Conservation (phyloP, 345 rosid genomes). For the Carallia pectinifolia region DNA sequence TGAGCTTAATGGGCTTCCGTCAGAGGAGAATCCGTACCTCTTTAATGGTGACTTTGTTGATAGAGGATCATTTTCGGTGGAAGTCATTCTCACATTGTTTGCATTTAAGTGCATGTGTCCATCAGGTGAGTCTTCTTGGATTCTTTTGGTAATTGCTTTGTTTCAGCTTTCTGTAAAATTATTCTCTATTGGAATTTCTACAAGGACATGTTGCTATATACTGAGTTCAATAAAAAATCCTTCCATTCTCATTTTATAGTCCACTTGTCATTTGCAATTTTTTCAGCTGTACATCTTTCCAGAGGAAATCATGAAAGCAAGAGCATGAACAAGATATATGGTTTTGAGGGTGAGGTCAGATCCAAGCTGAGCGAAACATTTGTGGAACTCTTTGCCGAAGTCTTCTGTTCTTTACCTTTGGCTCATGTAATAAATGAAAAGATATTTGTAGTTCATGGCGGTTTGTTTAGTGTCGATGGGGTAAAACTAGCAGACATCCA, state of each 20-base stretch:
- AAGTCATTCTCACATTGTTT: constrained; percentile 90
- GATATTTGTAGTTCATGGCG: constrained; percentile 94
- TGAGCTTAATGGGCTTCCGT: constrained; percentile 95
- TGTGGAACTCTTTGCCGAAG: constrained; percentile 95
- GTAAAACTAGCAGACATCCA: constrained; percentile 86
- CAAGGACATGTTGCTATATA: neutral
- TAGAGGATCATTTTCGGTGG: constrained; percentile 94
- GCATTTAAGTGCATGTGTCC: constrained; percentile 95
- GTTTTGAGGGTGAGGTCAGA: constrained; percentile 97
- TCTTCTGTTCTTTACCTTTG: constrained; percentile 91
- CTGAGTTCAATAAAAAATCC: neutral
- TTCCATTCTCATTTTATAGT: constrained; percentile 7
- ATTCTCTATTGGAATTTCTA: neutral
- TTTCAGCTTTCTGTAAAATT: neutral
- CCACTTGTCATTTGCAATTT: constrained; percentile 12
- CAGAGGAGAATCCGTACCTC: constrained; percentile 92
- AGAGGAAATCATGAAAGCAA: constrained; percentile 99
- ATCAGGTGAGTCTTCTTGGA: constrained; percentile 50
- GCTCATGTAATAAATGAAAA: constrained; percentile 83
- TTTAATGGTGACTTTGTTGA: constrained; percentile 99
- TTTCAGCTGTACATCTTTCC: constrained; percentile 84
- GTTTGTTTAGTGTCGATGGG: constrained; percentile 94
- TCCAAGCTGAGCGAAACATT: constrained; percentile 89
- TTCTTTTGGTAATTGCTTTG: neutral
- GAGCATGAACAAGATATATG: constrained; percentile 99